phyloP scores from a whole-genome alignment of 1,284 basidiomycete species.

The Trametes versicolor region DNA sequence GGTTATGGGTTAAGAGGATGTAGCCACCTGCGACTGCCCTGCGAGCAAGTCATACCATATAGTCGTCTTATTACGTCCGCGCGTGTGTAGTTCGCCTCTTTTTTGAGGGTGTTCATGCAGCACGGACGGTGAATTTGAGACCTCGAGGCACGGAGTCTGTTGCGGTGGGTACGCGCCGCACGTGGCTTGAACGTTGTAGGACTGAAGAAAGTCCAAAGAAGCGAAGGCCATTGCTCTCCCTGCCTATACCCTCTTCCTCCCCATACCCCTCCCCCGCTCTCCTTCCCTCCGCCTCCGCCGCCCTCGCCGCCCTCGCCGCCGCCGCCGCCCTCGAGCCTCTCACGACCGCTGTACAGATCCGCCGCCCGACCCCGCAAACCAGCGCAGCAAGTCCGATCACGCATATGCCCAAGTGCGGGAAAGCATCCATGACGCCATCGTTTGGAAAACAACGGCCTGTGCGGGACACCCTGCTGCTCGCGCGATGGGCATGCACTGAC shows the following conservation, averaged over 20 bases:
- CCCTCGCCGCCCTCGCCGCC: neutral
- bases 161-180: neutral
- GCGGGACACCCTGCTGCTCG: conserved; percentile 6
- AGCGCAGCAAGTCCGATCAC: neutral
- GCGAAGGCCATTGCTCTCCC: neutral
- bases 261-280: neutral
- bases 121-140: neutral
- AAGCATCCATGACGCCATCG: conserved; percentile 39
- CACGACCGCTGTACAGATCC: neutral
- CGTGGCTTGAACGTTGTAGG: neutral
- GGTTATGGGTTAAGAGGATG: too few relatives aligned
- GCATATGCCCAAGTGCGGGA: conserved; percentile 42
- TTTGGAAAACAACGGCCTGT: conserved; percentile 41
- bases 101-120: too few relatives aligned
- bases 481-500: neutral
- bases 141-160: neutral
- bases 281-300: neutral
- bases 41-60: too few relatives aligned
- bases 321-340: neutral
- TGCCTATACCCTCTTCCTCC: neutral
- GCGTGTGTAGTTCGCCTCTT: too few relatives aligned
- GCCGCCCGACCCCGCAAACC: neutral
- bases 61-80: too few relatives aligned
- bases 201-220: neutral
- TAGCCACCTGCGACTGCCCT: too few relatives aligned